A percentile compares a stretch with the other conserved stretches of the same genome.
These are phyloP conservation scores for Pseudophaeomoniella oleicola DNA, from an alignment of 2,329 filamentous ascomycete species.

Conservation along the genomic window DNA sequence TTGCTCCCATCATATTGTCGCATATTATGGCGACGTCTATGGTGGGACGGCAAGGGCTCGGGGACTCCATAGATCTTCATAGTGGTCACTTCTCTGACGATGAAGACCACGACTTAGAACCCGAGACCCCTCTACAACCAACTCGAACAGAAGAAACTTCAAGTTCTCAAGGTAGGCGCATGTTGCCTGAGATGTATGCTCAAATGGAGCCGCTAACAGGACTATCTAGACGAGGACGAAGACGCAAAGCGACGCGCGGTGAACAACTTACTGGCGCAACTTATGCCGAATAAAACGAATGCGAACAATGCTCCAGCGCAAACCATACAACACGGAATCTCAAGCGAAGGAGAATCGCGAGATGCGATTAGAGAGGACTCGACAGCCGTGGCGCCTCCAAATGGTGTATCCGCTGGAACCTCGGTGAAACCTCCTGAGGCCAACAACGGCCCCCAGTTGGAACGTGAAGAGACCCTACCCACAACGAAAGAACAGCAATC, in stretches of 20 bases:
- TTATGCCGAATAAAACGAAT: neutral
- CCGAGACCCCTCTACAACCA: neutral
- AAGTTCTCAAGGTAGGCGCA: neutral
- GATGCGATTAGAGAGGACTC: too few relatives aligned
- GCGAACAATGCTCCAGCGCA: neutral
- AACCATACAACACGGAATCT: neutral
- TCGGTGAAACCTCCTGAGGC: neutral
- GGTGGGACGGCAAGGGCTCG: constrained; percentile 24
- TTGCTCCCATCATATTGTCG: constrained; percentile 25
- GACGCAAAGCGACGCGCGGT: neutral
- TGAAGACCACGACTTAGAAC: neutral
- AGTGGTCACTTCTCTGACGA: neutral
- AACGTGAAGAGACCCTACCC: neutral
- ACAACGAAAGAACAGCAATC: neutral
- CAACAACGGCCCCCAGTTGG: too few relatives aligned
- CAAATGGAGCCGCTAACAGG: too few relatives aligned
- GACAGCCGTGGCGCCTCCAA: neutral
- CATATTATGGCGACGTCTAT: constrained; percentile 32
- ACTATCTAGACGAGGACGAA: neutral
- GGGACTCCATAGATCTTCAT: constrained; percentile 7
- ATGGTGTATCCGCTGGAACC: neutral
- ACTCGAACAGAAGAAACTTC: neutral
- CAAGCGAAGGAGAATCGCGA: too few relatives aligned
- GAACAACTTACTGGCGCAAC: neutral
- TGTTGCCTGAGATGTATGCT: too few relatives aligned